Conservation (phyloP, 2,329 filamentous ascomycete genomes). For the Setomelanomma holmii region DNA sequence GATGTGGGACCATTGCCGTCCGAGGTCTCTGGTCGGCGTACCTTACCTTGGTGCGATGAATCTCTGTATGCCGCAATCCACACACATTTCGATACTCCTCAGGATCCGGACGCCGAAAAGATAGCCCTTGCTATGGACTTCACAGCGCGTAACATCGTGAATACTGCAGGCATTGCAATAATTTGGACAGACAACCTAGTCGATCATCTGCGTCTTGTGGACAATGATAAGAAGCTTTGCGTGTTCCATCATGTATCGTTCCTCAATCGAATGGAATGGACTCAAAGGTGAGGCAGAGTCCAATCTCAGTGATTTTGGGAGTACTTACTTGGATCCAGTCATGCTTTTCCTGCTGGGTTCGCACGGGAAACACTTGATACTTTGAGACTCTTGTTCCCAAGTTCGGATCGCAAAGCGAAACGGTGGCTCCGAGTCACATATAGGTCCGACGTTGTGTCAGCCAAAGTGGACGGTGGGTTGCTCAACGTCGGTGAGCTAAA, state of each 20-base stretch:
- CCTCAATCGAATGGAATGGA: constrained; percentile 41
- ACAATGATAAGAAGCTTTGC: constrained; percentile 48
- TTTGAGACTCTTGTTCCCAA: constrained; percentile 19
- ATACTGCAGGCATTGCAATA: constrained; percentile 50
- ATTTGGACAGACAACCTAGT: constrained; percentile 51
- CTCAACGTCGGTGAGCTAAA: neutral
- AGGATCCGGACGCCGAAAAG: neutral
- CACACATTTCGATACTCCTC: constrained; percentile 9
- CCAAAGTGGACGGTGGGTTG: too few relatives aligned
- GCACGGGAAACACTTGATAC: constrained; percentile 17
- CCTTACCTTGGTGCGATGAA: neutral
- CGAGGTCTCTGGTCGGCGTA: neutral
- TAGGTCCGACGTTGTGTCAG: neutral
- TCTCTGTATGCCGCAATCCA: neutral
- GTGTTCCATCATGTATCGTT: constrained; percentile 54
- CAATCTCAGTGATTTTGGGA: constrained; percentile 46
- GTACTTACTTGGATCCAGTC: constrained; percentile 17
- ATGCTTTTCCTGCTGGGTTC: neutral
- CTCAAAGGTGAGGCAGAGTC: too few relatives aligned
- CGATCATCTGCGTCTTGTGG: constrained; percentile 49
- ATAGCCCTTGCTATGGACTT: constrained; percentile 14
- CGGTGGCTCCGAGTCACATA: too few relatives aligned
- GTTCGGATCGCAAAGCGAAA: neutral
- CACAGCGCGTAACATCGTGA: constrained; percentile 25
- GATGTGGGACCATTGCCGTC: constrained; percentile 1